Evolutionary conservation across 176 grass and related monocot genomes (phyloP), one percentile per base, ranked within the genome.

Genomic region (Triticum turgidum): DNA sequence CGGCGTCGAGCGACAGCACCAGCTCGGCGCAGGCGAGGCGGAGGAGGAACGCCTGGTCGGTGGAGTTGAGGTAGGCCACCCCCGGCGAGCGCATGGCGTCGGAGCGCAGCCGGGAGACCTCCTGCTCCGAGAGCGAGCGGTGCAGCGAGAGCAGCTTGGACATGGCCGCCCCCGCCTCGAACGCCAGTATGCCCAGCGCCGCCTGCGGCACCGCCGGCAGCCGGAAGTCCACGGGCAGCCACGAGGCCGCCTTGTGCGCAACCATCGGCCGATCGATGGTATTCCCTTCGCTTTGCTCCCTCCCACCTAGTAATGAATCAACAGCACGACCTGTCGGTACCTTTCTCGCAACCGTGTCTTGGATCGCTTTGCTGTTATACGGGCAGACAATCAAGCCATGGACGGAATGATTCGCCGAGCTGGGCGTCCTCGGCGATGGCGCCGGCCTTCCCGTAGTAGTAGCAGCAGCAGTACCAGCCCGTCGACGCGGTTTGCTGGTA

Each of bases 31-130:
- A 98, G 47, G 96, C 96, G 20, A 98, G 82, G 54, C 44, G 44
- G 72, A 98, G 92, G 44, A 98, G 91, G 91, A 92, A 82, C 35
- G 88, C 64, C 87, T 96, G 97, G 63, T 99, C 97, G 56, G 87
- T 93, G 77, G 97, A 94, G 79, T 78, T 93, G 29, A 99, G 88
- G 83, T 99, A 99, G 13, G 94, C 86, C 5, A 99, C 97, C 21
- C 97, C 97, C 5, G 84, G 56, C 0, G 94, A 93, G 6, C 94
- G 91, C 97, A 99, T 99, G 42, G 82, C 82, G 76, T 99, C 92
- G 73, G 90, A 80, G 1, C 94, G 94, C 21, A 99, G 84, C 6
- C 88, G 80, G 32, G 87, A 56, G 2, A 96, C 80, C 83, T 96
- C 92, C 51, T 39, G 64, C 56, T 96, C 97, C 41, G 90, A 88